A percentile compares a stretch with the other conserved stretches of the same genome.
Conservation (phyloP, 805 yeast species). For the Cyberlindnera subsufficiens region DNA sequence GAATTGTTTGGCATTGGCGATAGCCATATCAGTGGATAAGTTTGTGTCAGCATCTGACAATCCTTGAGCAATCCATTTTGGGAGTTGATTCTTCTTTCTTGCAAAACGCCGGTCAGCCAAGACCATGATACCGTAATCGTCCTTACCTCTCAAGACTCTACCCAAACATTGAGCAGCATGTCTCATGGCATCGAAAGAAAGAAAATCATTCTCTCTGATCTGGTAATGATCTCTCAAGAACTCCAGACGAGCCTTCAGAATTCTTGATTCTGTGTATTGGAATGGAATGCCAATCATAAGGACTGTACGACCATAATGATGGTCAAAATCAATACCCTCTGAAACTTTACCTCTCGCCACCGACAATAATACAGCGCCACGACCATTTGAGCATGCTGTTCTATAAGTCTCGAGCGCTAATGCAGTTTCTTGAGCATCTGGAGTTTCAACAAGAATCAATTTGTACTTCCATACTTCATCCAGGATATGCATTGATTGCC, state of each 20-base stretch:
- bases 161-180: constrained; percentile 99
- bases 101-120: constrained; percentile 91
- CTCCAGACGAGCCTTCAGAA: constrained; percentile 89
- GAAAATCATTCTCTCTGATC: constrained; percentile 87
- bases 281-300: constrained; percentile 98
- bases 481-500: constrained; percentile 98
- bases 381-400: constrained; percentile 93
- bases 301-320: constrained; percentile 96
- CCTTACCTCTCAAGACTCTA: constrained; percentile 94
- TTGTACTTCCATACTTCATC: constrained; percentile 99
- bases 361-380: constrained; percentile 93
- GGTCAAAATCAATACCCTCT: constrained; percentile 99
- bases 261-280: constrained; percentile 96
- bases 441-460: constrained; percentile 91
- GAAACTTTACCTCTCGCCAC: constrained; percentile 99
- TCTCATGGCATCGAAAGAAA: constrained; percentile 98
- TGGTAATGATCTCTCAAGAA: constrained; percentile 89
- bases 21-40: constrained; percentile 94
- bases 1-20: constrained; percentile 90
- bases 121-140: constrained; percentile 98
- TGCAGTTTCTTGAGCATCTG: constrained; percentile 98
- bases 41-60: constrained; percentile 87
- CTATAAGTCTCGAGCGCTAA: constrained; percentile 92
- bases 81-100: constrained; percentile 79
- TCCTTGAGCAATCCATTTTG: constrained; percentile 96